A percentile compares a stretch with the other conserved stretches of the same genome.
These are phyloP conservation scores for Calonectria naviculata DNA, from an alignment of 2,329 filamentous ascomycete species.

Conservation along the genomic window DNA sequence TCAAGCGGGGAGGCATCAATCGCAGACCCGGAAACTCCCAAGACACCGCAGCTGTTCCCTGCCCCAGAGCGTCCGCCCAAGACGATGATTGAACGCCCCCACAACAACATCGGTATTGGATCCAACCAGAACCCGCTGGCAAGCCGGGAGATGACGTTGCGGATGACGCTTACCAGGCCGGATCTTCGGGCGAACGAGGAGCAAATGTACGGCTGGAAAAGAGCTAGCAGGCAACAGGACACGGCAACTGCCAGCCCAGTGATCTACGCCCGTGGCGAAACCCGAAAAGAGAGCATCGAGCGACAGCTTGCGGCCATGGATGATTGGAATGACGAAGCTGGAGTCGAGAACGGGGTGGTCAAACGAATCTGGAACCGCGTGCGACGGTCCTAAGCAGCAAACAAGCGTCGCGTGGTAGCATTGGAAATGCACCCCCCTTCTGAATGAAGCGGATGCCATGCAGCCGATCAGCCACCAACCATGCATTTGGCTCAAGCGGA, in stretches of 20 bases:
- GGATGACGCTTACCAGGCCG: slow-evolving; percentile 93
- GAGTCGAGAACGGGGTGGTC: slow-evolving; percentile 63
- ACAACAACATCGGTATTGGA: slow-evolving; percentile 39
- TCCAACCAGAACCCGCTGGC: slow-evolving; percentile 65
- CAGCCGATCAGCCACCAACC: neutral
- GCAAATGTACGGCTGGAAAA: slow-evolving; percentile 77
- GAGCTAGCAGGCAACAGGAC: slow-evolving; percentile 53
- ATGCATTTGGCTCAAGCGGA: neutral
- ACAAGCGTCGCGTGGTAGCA: neutral
- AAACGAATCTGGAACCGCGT: slow-evolving; percentile 75
- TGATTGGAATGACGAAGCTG: slow-evolving; percentile 50
- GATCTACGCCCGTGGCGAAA: slow-evolving; percentile 45
- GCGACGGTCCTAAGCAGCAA: slow-evolving; percentile 51
- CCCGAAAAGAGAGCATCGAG: slow-evolving; percentile 65
- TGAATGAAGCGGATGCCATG: neutral
- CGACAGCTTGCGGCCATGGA: slow-evolving; percentile 65
- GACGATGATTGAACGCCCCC: slow-evolving; percentile 38
- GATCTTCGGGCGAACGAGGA: slow-evolving; percentile 84
- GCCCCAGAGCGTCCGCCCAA: slow-evolving; percentile 42
- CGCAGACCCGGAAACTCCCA: slow-evolving; percentile 69
- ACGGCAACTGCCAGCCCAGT: slow-evolving; percentile 40
- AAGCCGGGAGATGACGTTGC: slow-evolving; percentile 90
- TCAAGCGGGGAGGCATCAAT: slow-evolving; percentile 67
- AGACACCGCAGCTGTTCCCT: slow-evolving; percentile 62
- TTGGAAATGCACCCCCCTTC: neutral